Evolutionary conservation across 768 basidiomycete genomes (phyloP).

Genomic region (Myochromella boudieri): DNA sequence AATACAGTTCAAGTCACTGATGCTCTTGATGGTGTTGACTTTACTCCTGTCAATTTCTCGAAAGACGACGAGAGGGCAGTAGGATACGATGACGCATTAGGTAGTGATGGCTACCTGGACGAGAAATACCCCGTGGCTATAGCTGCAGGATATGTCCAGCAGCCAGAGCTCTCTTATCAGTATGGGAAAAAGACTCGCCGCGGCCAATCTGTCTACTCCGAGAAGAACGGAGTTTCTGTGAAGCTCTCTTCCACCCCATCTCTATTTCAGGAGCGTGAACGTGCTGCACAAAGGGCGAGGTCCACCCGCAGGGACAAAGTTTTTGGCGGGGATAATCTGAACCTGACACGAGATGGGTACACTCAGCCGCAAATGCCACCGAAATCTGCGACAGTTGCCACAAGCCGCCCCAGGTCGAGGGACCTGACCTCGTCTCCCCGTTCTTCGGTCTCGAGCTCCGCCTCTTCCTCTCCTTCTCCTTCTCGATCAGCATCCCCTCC

Average conservation of each 20-base stretch:
- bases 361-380: slow-evolving; percentile 7
- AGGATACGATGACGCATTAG: slow-evolving; percentile 9
- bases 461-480: background rate
- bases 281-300: background rate
- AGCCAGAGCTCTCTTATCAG: slow-evolving; percentile 10
- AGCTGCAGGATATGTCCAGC: background rate
- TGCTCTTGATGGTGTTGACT: slow-evolving; percentile 41
- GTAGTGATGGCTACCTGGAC: background rate
- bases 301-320: slow-evolving; percentile 4
- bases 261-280: slow-evolving; percentile 12
- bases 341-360: slow-evolving; percentile 4
- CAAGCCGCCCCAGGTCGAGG: background rate
- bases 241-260: slow-evolving; percentile 18
- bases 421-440: slow-evolving; percentile 1
- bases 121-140: slow-evolving; percentile 8
- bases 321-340: background rate
- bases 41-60: slow-evolving; percentile 41
- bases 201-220: slow-evolving; percentile 16
- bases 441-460: background rate
- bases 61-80: slow-evolving; percentile 25
- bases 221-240: slow-evolving; percentile 8
- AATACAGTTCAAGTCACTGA: slow-evolving; percentile 37
- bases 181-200: background rate
- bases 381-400: slow-evolving; percentile 2
- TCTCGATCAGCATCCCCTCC: background rate